Base-by-base conservation (phyloP, 306 rosid genomes). In the Cucurbita ficifolia region DNA sequence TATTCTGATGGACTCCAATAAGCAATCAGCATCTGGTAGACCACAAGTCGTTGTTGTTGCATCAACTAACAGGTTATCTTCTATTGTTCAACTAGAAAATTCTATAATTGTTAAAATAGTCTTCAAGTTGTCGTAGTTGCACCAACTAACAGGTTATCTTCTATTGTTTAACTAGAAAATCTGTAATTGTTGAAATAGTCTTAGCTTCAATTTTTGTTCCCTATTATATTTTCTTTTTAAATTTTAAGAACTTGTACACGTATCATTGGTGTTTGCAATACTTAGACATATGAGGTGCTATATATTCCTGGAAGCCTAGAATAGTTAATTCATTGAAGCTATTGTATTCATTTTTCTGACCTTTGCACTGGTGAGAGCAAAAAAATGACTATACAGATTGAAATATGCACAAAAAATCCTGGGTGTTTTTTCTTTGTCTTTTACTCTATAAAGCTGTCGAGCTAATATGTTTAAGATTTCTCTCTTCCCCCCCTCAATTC, bases 11-110 rank as follows among this genome's bases (percentile, higher is more conserved):
- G 98, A 94, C 78, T 77, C 89, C 45, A 88, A 78, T 72, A 86
- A 80, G 69, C 85, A 83, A 58, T 80, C 86, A 55, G 74, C 86
- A 11, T 48, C 76, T 24, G 83, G 82, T 54, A 77, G 73, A 38
- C 83, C 89, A 11, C 90, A 87, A 53, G 84, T 90, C 61, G 88
- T 85, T 18, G 95, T 94, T 53, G 92, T 94, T 86, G 98, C 98
- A 72, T 85, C 98, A 64, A 87, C 98, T 75, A 90, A 94, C 84
- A 94, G 97, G 97, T 24, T 10, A 19, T 51, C 51, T 7, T 64
- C 17, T 52, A 33, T 79, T 42, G 17, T 55, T 73, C 19, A 51
- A 10, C 48, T 65, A 24, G 10, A 69, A 4, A 69, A 13, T 45
- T 64, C 4, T 22, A 45, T 29, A 29, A 29, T 29, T 29, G 33